Base-by-base conservation (phyloP, 805 yeast genomes). In the Metschnikowia aberdeeniae region DNA sequence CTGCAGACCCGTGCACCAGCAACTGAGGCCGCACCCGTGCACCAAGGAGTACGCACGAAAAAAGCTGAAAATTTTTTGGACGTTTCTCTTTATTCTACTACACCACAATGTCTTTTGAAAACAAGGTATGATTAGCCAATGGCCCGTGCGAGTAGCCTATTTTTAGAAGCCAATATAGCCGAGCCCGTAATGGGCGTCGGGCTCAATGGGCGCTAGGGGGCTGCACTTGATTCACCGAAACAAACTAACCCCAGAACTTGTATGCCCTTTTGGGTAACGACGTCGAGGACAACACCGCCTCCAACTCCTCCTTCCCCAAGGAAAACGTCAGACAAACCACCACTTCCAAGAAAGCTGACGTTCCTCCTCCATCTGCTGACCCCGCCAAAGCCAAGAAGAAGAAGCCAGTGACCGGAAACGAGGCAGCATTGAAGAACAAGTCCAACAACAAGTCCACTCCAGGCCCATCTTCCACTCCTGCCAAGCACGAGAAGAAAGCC, bases 231-330 rank as follows among this genome's bases (percentile, higher is more conserved):
- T 22, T 22, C 8, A 7, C 8, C 8, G 8, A 29, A 11, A 20
- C 13, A 24, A n/a, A 40, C 43, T 40, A 40, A 40, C 43, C 10
- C 24, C 59, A 83, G 88, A 86, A 86, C 76, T 86, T 87, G 68
- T 86, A 76, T 72, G 86, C 80, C 71, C 79, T 86, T 70, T 77
- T 86, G 76, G 93, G 86, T 69, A 86, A 87, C 81, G 95, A 87
- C 76, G 87, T 86, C 60, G 90, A 86, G 67, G 95, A 84, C 71
- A 85, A 81, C 61, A 40, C 33, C 42, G 78, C 75, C 63, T 22
- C 73, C 74, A 45, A 80, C 79, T 53, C 66, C 79, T 53, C 66
- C 68, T 45, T 64, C 73, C 82, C 87, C 64, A 84, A 72, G 76
- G 95, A 86, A 71, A 67, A 86, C 55, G 93, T 85, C 66, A 88